Evolutionary conservation across 2,329 filamentous ascomycete genomes (phyloP), one percentile per base, ranked within the genome.

Genomic region (Colletotrichum echinochloae): DNA sequence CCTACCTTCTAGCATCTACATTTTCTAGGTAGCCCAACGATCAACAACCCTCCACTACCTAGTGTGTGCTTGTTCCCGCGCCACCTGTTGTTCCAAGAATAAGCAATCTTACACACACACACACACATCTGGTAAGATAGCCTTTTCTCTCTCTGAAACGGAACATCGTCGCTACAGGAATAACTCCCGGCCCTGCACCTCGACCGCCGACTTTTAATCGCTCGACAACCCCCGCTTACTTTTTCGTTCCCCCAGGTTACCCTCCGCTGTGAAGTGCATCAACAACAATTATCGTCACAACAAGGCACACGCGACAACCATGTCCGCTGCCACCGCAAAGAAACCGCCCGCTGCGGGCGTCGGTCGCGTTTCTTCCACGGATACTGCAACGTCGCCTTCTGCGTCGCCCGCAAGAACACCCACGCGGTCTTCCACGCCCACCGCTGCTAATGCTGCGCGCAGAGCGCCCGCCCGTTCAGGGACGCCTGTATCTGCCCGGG

Each of bases 401-500:
- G 61, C 74, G 23, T 72, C 75, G 75, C 79, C 59, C 71, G 73
- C 64, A 71, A 78, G 39, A 77, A 80, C 30, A 69, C 75, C 78
- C 48, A 77, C 78, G 64, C 77, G 86, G 72, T 83, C 87, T 30
- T 86, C 89, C 59, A 84, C 86, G 37, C 83, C 86, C 71, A 80
- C 85, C 20, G 79, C 84, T 39, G 76, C 81, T 81, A 78, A 77
- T 57, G 80, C 82, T 72, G 83, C 85, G 65, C 87, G 91, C 71
- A 90, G 87, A 56, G 88, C 91, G 72, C 94, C 93, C 18, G 83
- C 89, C 72, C 89, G 92, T 76, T 83, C 83, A 41, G 87, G 86
- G 65, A 88, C 87, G n/a, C 89, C 91, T 39, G 88, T 94, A 28
- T 94, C 93, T 72, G 92, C 92, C 71, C 90, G 93, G 16, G 39